Evolutionary conservation across 768 basidiomycete species (phyloP), one percentile per base, ranked within the genome.

Genomic region (Leccinum pellstonianum): DNA sequence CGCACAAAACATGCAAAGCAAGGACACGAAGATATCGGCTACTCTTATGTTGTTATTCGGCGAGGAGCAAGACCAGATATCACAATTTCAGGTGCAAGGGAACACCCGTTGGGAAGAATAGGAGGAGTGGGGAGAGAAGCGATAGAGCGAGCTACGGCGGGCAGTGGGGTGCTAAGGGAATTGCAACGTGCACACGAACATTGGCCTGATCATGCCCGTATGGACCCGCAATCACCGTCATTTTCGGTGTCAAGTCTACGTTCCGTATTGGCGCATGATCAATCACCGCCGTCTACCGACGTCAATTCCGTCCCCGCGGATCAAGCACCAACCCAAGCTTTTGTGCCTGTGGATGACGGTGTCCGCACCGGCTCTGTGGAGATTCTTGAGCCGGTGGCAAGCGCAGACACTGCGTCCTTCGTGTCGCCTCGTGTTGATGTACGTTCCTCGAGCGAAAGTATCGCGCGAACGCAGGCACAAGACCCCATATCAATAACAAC

Each of bases 41-140:
- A 95, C 71, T 92, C 93, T 17, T 99, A 99, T 70, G 83, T 97
- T 52, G 90, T 94, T 31, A 81, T 99, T 57, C 86, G 86, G 33
- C 82, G 93, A 53, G 96, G 95, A 3, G 63, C 77, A 29, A 80
- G 95, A 58, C 94, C 94, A 8, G 61, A 67, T 50, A 56, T 53
- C 47, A 57, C 55, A 25, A 27, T 14, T 46, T 48, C 52, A 33
- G 58, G 19, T 35, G 58, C 58, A 52, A 29, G 33, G 46, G 61
- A 59, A 49, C 58, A 54, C 31, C 57, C 56, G 9, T 55, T 72
- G 53, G 65, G 72, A 60, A 62, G 69, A 75, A 31, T 66, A 67
- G 67, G 71, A 54, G 62, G 72, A 23, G 68, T 76, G 47, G 73
- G 61, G 47, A 69, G 55, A 59, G 69, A 74, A 47, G 70, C 63